phyloP scores from a whole-genome alignment of 805 yeast species.

The Wickerhamomyces chambardii region DNA sequence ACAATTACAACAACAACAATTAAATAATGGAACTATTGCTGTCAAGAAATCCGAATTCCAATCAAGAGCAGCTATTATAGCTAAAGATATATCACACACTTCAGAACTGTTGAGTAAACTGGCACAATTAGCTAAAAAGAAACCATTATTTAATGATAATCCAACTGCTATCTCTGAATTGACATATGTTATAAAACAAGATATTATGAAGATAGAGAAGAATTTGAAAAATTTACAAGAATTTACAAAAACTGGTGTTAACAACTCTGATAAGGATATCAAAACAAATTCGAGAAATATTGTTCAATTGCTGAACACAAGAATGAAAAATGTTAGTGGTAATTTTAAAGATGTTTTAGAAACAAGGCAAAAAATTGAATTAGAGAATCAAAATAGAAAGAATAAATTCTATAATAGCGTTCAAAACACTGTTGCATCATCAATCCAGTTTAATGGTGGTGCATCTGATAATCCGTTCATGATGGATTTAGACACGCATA shows the following conservation, averaged over 20 bases:
- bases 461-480: slow-evolving; percentile 28
- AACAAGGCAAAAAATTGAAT: slow-evolving; percentile 75
- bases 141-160: slow-evolving; percentile 87
- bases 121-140: slow-evolving; percentile 77
- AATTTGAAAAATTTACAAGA: slow-evolving; percentile 53
- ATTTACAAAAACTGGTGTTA: slow-evolving; percentile 30
- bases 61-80: slow-evolving; percentile 66
- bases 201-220: slow-evolving; percentile 73
- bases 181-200: slow-evolving; percentile 74
- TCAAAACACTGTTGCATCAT: slow-evolving; percentile 18
- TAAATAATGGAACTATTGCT: no score
- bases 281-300: slow-evolving; percentile 80
- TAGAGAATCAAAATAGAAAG: slow-evolving; percentile 71
- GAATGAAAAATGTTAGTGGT: slow-evolving; percentile 86
- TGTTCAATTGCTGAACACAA: slow-evolving; percentile 76
- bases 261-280: slow-evolving; percentile 34
- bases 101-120: slow-evolving; percentile 74
- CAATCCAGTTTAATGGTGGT: slow-evolving; percentile 12
- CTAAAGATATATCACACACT: slow-evolving; percentile 81
- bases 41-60: slow-evolving; percentile 45
- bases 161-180: slow-evolving; percentile 91
- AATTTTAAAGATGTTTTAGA: slow-evolving; percentile 88
- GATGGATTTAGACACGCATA: slow-evolving; percentile 11
- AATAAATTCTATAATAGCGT: slow-evolving; percentile 64
- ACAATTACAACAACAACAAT: slow-evolving; percentile 11